Percentiles rank a stretch among this genome's conserved stretches.
Evolutionary conservation across 2,329 filamentous ascomycete genomes (phyloP).

Genomic region (Biscogniauxia marginata): DNA sequence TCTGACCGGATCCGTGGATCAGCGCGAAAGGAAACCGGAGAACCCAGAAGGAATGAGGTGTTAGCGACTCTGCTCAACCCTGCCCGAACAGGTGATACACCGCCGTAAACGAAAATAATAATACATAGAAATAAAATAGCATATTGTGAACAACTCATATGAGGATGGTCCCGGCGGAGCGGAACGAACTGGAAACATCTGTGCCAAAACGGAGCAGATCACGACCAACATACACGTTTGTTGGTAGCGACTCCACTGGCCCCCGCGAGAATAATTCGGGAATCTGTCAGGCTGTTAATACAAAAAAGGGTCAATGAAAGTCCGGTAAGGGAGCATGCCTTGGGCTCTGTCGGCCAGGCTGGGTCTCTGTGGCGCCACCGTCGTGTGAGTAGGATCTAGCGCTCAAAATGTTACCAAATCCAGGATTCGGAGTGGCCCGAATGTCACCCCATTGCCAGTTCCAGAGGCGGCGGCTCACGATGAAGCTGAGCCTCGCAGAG

Average conservation of each 20-base stretch:
- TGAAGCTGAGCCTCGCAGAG: neutral
- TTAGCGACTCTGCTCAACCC: neutral
- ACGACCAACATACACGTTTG: neutral
- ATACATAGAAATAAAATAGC: too few relatives aligned
- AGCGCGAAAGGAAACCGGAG: neutral
- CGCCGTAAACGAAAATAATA: neutral
- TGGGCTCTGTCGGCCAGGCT: neutral
- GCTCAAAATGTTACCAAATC: slow-evolving; percentile 2
- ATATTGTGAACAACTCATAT: neutral
- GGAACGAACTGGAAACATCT: neutral
- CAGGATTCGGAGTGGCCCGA: slow-evolving; percentile 1
- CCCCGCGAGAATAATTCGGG: neutral
- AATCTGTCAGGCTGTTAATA: too few relatives aligned
- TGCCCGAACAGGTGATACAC: neutral
- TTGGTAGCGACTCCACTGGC: neutral
- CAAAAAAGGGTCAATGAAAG: neutral
- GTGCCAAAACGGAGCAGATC: neutral
- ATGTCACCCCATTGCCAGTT: neutral
- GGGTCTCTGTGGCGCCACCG: slow-evolving; percentile 14
- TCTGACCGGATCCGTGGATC: neutral
- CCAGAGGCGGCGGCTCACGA: neutral
- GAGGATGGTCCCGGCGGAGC: neutral
- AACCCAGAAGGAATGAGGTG: neutral
- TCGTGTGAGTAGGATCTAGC: slow-evolving; percentile 17
- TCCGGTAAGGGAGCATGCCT: neutral